Evolutionary conservation across 1,284 basidiomycete genomes (phyloP).

Genomic region (Apiotrichum montevideense): DNA sequence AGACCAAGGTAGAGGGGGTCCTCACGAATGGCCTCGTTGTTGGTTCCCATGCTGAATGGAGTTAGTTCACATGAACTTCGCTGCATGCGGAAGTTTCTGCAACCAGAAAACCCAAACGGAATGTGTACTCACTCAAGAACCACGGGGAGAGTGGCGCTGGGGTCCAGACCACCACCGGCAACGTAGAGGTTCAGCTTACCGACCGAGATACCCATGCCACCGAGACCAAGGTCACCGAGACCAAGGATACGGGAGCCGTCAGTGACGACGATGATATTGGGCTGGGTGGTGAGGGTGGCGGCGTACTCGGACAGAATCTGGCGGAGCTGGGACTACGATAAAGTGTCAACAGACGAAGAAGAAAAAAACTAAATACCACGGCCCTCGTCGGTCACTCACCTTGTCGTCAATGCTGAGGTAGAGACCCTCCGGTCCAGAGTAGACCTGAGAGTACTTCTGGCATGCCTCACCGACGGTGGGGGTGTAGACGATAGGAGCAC

Average conservation of each 20-base stretch:
- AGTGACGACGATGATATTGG: conserved; percentile 77
- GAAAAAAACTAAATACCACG: no score
- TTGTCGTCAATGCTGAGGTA: conserved; percentile 83
- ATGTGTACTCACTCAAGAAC: conserved; percentile 48
- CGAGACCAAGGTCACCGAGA: conserved; percentile 70
- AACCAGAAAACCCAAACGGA: no score
- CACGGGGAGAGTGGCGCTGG: conserved; percentile 77
- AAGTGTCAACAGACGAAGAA: conserved; percentile 50
- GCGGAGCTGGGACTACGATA: conserved; percentile 48
- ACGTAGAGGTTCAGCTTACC: conserved; percentile 90
- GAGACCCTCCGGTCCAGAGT: conserved; percentile 63
- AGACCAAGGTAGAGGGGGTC: conserved; percentile 89
- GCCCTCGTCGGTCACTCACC: conserved; percentile 38
- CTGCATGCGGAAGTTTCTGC: not conserved
- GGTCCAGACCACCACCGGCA: conserved; percentile 75
- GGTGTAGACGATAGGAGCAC: conserved; percentile 78
- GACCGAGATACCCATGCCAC: conserved; percentile 79
- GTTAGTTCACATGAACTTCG: not conserved
- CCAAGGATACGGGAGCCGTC: conserved; percentile 92
- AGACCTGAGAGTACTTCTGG: conserved; percentile 74
- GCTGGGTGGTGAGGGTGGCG: conserved; percentile 58
- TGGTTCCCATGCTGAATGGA: conserved; percentile 63
- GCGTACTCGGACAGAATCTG: conserved; percentile 43
- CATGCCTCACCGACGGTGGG: conserved; percentile 89
- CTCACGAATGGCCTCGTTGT: conserved; percentile 71